Evolutionary conservation across 768 basidiomycete genomes (phyloP), one percentile per base, ranked within the genome.

Genomic region (Cyathus striatus): DNA sequence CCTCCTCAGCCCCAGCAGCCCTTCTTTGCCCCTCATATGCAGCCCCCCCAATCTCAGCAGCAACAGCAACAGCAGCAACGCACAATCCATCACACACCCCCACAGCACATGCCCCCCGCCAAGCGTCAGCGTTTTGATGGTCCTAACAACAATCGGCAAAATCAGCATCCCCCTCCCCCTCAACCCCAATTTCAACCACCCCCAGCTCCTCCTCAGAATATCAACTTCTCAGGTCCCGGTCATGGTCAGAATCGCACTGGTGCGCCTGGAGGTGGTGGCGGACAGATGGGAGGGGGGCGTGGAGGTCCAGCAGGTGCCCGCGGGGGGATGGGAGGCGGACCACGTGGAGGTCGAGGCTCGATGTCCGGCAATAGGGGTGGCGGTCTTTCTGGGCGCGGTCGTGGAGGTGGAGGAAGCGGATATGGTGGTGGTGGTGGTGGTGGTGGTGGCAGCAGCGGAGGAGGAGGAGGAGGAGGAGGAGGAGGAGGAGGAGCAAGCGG

Each of bases 81-180:
- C 23, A 76, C 75, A 39, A 48, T 72, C 40, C 68, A 83, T 49
- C 86, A 89, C 49, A 66, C 78, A 0, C 78, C 84, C 7, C 83
- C 84, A 25, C 86, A 87, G 52, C 85, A 90, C 55, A 70, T 83
- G n/a, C 93, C 93, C 6, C 92, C 93, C 2, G 91, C 91, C 1
- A 96, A 96, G 61, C 73, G 93, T 41, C 90, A 84, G 52, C 78
- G 91, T 33, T 93, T 93, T 56, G 93, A 95, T 58, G 83, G 82
- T 4, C 86, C 87, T 1, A 76, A 66, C 48, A 66, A 72, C 34
- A 71, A 67, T 50, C 70, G 73, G 39, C 73, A 73, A 43, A 70
- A 65, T 51, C 76, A 72, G 47, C 72, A 71, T 13, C 69, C 67
- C 16, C 70, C 69, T n/a, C 75, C 76, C 4, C 75, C 73, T 27